Base-by-base conservation (phyloP, 192 early-diverging fungal genomes). In the Gamsiella multidivaricata region DNA sequence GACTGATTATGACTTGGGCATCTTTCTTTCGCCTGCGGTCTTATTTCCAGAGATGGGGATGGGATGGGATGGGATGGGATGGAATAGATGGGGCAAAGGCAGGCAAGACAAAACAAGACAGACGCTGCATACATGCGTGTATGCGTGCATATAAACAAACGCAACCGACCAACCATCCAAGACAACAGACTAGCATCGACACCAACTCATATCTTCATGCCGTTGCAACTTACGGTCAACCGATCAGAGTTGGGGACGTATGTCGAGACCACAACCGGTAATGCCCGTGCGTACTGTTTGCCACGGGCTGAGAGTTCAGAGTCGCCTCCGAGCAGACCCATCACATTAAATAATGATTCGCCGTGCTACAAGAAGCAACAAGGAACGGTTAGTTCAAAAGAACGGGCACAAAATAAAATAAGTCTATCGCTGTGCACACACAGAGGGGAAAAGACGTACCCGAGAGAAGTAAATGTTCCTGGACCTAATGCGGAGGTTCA, bases 401-500 rank as follows among this genome's bases (percentile, higher is more conserved):
- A 61, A 45, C 6, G 59, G 55, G 37, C 43, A 53, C 10, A 63
- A 29, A 45, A n/a, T 42, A 50, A 23, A 22, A 33, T 14, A 45
- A 32, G 20, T 2, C n/a, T n/a, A n/a, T n/a, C n/a, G n/a, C n/a
- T n/a, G n/a, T n/a, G n/a, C n/a, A n/a, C n/a, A 51, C 37, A 41
- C 28, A 45, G 29, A 23, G 14, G 37, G 9, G 26, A 29, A 9
- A 10, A 37, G 12, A 80, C 83, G 65, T 57, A 87, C 85, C 66
- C 93, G 87, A 68, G 85, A 92, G 69, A 97, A 97, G 81, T 96
- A 95, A 54, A 99, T 95, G 71, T 88, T 93, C 50, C 94, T 89
- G 34, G 98, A 95, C 7, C 91, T 88, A 68, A 96, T 97, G 81
- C 98, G 96, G 42, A 99, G 87, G 79, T 99, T 99, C 97, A 99